Base-by-base conservation (phyloP, 441 rosid genomes). In the Geranium incanum region DNA sequence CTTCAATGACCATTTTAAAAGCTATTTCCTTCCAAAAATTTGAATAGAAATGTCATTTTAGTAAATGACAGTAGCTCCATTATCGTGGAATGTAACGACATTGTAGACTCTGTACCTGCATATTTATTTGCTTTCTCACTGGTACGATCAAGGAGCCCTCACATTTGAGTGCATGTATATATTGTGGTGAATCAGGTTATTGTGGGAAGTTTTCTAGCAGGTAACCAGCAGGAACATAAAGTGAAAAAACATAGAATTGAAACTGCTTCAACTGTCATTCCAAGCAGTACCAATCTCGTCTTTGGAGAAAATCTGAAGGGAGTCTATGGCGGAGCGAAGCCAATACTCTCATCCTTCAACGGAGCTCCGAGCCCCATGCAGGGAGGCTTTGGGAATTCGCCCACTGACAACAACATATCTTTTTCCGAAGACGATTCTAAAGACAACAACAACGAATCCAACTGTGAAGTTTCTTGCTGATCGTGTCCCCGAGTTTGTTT, bases 141-240 rank as follows among this genome's bases (percentile, higher is more conserved):
- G 43, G 8, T 39, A 39, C 8, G 43, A 39, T 39, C 43, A 43
- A 43, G 11, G 50, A 43, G 50, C 11, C 50, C 9, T 43, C 50
- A 43, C 50, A 6, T 43, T 43, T 43, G 7, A 43, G 11, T 43
- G 11, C 11, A 43, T 7, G 7, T 43, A 39, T 39, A 4, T 39
- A 39, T 39, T 39, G 50, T 43, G 50, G 50, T 57, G 57, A 60
- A 71, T 71, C 91, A 93, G 99, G 94, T 95, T 73, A 82, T 91
- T 33, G 87, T 95, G 68, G 98, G 96, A 69, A 95, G 98, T 76
- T 95, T 95, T 77, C 78, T 89, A 66, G 91, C 86, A 5, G 95
- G 95, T 76, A 89, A 89, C 75, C 96, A 88, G 81, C 92, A 76
- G 74, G 91, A 88, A 73, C 92, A 86, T 62, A 88, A 84, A 69